Evolutionary conservation across 2,329 filamentous ascomycete genomes (phyloP).

Genomic region (Graphilbum sp.): DNA sequence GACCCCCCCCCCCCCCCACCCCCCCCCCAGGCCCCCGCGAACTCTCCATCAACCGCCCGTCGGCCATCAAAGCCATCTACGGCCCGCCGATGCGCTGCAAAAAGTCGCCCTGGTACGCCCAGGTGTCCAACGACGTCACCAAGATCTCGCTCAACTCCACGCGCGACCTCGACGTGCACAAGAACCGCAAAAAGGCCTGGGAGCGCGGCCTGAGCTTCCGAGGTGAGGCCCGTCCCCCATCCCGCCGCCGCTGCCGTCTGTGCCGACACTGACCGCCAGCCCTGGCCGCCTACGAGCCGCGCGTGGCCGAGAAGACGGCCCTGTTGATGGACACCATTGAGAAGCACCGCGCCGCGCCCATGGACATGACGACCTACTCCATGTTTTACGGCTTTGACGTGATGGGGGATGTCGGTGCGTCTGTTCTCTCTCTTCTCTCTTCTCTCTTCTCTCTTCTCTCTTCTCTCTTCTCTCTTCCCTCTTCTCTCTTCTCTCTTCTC

Average conservation of each 20-base stretch:
- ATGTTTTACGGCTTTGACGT: constrained; percentile 17
- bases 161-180: constrained; percentile 7
- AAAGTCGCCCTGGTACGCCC: constrained; percentile 10
- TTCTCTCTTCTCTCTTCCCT: no score
- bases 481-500: no score
- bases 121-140: no score
- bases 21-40: constrained; percentile 5
- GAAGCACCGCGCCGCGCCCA: constrained; percentile 2
- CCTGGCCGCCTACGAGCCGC: constrained; percentile 12
- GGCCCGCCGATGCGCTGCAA: constrained; percentile 1
- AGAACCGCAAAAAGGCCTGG: constrained; percentile 7
- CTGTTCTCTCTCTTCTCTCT: no score
- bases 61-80: constrained; percentile 4
- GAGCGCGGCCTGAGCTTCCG: constrained; percentile 7
- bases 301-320: constrained; percentile 9
- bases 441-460: no score
- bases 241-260: no score
- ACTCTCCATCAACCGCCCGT: constrained; percentile 4
- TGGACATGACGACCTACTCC: constrained; percentile 14
- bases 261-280: background rate
- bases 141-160: constrained; percentile 8
- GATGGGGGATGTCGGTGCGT: no score
- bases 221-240: background rate
- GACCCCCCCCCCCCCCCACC: no score
- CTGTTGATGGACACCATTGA: constrained; percentile 10